Conservation (phyloP, 371 early-diverging fungal genomes). For the Cokeromyces recurvatus region DNA sequence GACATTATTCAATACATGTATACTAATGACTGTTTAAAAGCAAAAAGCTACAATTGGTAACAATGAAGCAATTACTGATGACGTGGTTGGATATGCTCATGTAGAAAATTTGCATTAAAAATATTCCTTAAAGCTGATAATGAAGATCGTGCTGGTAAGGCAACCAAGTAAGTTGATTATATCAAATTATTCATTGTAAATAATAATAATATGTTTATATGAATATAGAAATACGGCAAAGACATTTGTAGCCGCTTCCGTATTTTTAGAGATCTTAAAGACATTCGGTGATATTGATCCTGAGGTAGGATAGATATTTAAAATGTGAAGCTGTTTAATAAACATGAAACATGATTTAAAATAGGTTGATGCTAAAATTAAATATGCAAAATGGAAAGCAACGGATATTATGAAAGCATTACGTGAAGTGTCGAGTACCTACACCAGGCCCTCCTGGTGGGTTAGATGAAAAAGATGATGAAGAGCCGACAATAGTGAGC, state of each 20-base stretch:
- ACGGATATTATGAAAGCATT: conserved; percentile 89
- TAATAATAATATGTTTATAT: neutral
- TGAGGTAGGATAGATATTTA: conserved; percentile 36
- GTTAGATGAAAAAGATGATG: conserved; percentile 6
- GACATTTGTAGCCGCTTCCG: conserved; percentile 79
- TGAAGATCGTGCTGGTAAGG: conserved; percentile 81
- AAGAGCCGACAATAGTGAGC: neutral
- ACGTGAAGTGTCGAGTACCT: conserved; percentile 81
- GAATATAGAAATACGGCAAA: conserved; percentile 80
- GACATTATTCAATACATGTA: neutral
- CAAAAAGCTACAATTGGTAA: conserved; percentile 59
- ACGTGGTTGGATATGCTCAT: conserved; percentile 78
- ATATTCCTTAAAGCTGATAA: conserved; percentile 91
- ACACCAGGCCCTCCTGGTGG: conserved; percentile 58
- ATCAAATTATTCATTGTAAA: neutral
- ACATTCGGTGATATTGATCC: conserved; percentile 77
- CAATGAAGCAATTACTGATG: conserved; percentile 75
- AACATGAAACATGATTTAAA: neutral
- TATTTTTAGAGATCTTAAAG: conserved; percentile 77
- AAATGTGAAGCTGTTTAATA: neutral
- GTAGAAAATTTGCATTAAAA: conserved; percentile 86
- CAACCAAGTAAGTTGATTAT: conserved; percentile 56
- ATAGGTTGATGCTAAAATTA: conserved; percentile 82
- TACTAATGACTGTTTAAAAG: too few species aligned
- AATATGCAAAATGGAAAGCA: conserved; percentile 95